Evolutionary conservation across 805 yeast species (phyloP).

Genomic region (Candida silvicultrix): DNA sequence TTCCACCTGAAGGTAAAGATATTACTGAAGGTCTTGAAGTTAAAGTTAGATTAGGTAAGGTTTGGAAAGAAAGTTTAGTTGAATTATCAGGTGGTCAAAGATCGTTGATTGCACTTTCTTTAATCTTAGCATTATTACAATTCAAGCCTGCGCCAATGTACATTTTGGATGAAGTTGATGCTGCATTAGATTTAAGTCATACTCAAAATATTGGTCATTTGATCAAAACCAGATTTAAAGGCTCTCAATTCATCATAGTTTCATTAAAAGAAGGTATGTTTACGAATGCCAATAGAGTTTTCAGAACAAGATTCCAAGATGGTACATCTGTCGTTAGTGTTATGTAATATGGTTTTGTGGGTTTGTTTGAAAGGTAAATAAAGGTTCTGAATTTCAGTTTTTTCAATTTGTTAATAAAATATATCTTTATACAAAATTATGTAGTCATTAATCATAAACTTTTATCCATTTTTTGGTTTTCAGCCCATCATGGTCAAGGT

Average conservation of each 20-base stretch:
- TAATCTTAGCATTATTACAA: constrained; percentile 86
- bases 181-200: constrained; percentile 94
- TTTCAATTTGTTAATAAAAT: not conserved
- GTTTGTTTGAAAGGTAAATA: not conserved
- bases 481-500: not conserved
- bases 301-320: constrained; percentile 90
- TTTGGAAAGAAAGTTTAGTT: constrained; percentile 94
- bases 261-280: constrained; percentile 98
- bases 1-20: constrained; percentile 72
- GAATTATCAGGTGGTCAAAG: constrained; percentile 97
- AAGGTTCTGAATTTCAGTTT: not conserved
- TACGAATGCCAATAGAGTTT: constrained; percentile 91
- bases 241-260: constrained; percentile 94
- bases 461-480: not conserved
- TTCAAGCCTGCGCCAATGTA: constrained; percentile 99
- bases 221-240: constrained; percentile 90
- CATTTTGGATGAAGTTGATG: constrained; percentile 95
- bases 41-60: constrained; percentile 79
- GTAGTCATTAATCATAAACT: not conserved
- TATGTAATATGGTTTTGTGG: constrained; percentile 35
- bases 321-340: constrained; percentile 90
- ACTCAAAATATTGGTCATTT: constrained; percentile 97
- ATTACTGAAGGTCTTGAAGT: constrained; percentile 89
- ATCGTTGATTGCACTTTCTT: constrained; percentile 85
- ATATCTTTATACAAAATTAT: too few species aligned